Percentiles rank a stretch among this genome's conserved stretches.
Conservation (phyloP, 176 grass and related monocot species). For the Triticum timopheevii region DNA sequence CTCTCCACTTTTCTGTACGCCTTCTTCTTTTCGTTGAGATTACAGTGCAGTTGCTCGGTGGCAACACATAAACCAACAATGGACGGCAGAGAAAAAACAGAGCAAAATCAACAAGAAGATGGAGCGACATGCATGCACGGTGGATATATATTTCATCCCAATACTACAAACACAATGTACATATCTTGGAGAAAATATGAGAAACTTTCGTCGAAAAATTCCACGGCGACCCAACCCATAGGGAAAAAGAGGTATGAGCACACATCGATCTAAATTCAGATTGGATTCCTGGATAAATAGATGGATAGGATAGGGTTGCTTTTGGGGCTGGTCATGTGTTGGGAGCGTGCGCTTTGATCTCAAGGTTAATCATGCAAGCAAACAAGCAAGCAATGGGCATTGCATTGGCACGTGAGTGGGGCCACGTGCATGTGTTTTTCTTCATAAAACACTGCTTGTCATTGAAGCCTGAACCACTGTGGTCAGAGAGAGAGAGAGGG, state of each 20-base stretch:
- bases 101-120: too few relatives aligned
- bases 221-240: too few relatives aligned
- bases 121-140: too few relatives aligned
- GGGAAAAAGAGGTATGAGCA: too few relatives aligned
- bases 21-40: not conserved
- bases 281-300: not conserved
- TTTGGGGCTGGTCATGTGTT: not conserved
- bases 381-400: not conserved
- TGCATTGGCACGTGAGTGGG: constrained; percentile 45
- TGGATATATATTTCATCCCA: too few relatives aligned
- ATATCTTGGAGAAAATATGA: not conserved
- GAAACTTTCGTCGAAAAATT: too few relatives aligned
- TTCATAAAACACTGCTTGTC: not conserved
- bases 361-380: constrained; percentile 6
- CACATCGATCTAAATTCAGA: not conserved
- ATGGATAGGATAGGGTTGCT: not conserved
- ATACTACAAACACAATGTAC: not conserved
- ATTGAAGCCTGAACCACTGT: not conserved
- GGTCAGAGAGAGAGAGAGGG: too few relatives aligned
- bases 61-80: constrained; percentile 28
- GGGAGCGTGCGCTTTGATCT: not conserved
- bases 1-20: not conserved
- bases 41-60: not conserved
- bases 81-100: not conserved
- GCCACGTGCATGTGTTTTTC: constrained; percentile 25